Evolutionary conservation across 2,329 filamentous ascomycete species (phyloP), one percentile per base, ranked within the genome.

Genomic region (Pestalotiopsis sp.): DNA sequence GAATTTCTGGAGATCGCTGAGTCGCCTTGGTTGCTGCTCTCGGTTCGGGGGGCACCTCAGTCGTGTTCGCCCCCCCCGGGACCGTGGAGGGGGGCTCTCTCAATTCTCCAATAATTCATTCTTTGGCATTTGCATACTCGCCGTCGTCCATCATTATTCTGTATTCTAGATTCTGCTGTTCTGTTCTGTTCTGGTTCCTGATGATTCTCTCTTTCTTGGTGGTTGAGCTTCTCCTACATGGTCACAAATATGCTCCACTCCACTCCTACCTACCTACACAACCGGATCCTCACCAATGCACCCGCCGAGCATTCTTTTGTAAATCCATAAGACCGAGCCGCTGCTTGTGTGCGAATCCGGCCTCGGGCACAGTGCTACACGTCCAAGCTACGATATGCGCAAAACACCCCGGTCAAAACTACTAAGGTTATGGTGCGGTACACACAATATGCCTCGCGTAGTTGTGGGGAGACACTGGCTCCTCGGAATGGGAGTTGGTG

Each of bases 281-380:
- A 35, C 30, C 30, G 44, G 17, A n/a, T 52, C 20, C 44, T 52
- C 44, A 10, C 30, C 17, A 52, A 52, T 20, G 44, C 44, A n/a
- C 44, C 20, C 44, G 44, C 44, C 22, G 44, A 52, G 20, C 44
- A 52, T 52, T 52, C 44, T 52, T 35, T 10, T 44, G 60, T 10
- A 65, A 14, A 48, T 35, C 10, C 62, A 22, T 55, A 65, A 44
- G 22, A 22, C 62, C 62, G 62, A 65, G 62, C 62, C 20, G 35
- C 30, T 48, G 24, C 13, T 6, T 55, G 11, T 44, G 62, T 56
- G 62, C 62, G 48, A 44, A 65, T 65, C 30, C 52, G 17, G 14
- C 24, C 62, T 56, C 24, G 59, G 20, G 38, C 59, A 62, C 59
- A 39, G 59, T 62, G 59, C 38, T 22, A 20, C 38, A 22, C 22